phyloP scores from a whole-genome alignment of 768 basidiomycete species.

The Tephrocybe sp. region DNA sequence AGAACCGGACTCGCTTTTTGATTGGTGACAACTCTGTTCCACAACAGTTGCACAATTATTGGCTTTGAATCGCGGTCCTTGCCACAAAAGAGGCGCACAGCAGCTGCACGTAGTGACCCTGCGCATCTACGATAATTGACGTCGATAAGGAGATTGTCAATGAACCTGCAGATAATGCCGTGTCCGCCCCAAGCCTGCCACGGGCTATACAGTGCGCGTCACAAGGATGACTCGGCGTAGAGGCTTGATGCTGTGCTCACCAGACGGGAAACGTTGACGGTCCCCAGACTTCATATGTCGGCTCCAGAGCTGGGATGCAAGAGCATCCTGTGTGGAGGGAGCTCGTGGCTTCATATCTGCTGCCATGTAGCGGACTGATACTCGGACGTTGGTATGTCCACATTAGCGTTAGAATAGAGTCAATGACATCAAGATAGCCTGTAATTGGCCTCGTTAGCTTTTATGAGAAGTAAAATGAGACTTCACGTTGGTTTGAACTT shows the following conservation, averaged over 20 bases:
- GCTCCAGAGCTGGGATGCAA: constrained; percentile 4
- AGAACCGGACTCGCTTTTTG: neutral
- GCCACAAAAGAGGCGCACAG: neutral
- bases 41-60: neutral
- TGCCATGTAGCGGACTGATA: neutral
- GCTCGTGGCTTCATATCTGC: constrained; percentile 12
- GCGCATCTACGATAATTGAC: constrained; percentile 9
- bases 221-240: too few species aligned
- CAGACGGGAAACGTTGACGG: neutral
- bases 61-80: neutral
- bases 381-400: neutral
- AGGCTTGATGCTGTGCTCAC: too few species aligned
- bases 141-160: constrained; percentile 9
- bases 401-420: too few species aligned
- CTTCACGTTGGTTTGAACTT: too few species aligned
- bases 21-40: constrained; percentile 1
- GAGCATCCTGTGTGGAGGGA: constrained; percentile 6
- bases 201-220: neutral
- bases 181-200: neutral
- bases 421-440: too few species aligned
- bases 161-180: neutral
- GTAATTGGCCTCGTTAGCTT: too few species aligned
- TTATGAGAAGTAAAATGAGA: too few species aligned
- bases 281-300: constrained; percentile 6
- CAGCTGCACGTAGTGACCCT: constrained; percentile 2